Percentiles rank a stretch among this genome's conserved stretches.
Conservation (phyloP, 208 protist genomes). For the Balamuthia mandrillaris region DNA sequence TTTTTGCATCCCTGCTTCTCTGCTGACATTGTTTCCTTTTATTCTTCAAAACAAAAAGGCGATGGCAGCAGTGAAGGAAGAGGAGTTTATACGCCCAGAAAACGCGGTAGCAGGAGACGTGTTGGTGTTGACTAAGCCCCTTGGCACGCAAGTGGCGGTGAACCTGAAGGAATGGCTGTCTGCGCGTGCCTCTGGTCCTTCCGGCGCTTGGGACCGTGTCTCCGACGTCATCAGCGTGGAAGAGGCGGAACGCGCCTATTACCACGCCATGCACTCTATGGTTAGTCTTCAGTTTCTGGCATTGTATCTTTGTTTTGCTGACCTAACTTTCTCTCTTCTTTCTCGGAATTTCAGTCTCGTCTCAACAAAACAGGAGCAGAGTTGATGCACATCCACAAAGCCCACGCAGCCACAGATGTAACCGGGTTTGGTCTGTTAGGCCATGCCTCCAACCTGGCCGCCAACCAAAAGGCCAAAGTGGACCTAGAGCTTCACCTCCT, state of each 20-base stretch:
- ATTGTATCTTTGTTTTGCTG: no score
- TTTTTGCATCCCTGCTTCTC: no score
- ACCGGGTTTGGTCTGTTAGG: constrained; percentile 77
- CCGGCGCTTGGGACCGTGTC: constrained; percentile 50
- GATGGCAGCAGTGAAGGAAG: no score
- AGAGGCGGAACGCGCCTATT: constrained; percentile 78
- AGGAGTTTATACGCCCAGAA: constrained; percentile 63
- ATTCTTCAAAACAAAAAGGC: no score
- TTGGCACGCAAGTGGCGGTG: constrained; percentile 87
- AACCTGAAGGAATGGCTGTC: constrained; percentile 90
- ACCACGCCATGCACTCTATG: constrained; percentile 80
- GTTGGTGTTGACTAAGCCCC: constrained; percentile 92
- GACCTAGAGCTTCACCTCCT: constrained; percentile 80
- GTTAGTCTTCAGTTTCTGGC: no score
- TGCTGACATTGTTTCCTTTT: no score
- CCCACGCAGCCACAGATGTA: constrained; percentile 90
- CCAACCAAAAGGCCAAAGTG: constrained; percentile 67
- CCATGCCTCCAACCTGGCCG: constrained; percentile 87
- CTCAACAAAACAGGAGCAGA: constrained; percentile 82
- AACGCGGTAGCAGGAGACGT: constrained; percentile 80
- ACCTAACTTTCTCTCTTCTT: no score
- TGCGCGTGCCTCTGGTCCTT: constrained; percentile 45
- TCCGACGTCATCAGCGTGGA: constrained; percentile 66
- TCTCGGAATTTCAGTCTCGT: constrained; percentile 42
- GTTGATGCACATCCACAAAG: constrained; percentile 81